Conservation (phyloP, 257 asterid species). For the Solanum arcanum region DNA sequence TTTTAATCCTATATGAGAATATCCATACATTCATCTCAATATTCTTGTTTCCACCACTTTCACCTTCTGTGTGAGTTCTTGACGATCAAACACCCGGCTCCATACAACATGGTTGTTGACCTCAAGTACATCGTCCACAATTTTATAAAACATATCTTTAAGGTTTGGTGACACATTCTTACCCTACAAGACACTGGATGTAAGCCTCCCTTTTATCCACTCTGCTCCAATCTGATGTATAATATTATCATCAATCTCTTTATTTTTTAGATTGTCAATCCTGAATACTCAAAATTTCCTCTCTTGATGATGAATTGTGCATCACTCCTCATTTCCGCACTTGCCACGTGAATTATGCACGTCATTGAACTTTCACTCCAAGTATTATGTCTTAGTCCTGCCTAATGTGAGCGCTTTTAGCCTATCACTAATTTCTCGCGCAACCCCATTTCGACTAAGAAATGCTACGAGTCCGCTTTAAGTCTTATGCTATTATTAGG, state of each 20-base stretch:
- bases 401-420: background rate
- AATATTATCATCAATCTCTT: background rate
- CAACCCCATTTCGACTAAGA: background rate
- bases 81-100: background rate
- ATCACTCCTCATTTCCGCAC: background rate
- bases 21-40: too few relatives aligned
- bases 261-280: background rate
- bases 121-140: background rate
- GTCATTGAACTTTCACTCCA: background rate
- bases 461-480: background rate
- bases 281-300: background rate
- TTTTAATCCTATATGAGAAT: too few relatives aligned
- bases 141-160: background rate
- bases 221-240: background rate
- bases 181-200: background rate
- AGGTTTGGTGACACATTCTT: background rate
- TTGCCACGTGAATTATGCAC: background rate
- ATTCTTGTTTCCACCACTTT: too few relatives aligned
- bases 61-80: too few relatives aligned
- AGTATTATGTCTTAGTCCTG: background rate
- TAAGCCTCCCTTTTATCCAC: background rate
- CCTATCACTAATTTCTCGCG: background rate
- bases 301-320: background rate
- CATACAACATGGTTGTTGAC: background rate
- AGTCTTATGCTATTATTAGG: background rate